Percentiles rank a stretch among this genome's conserved stretches.
These are phyloP conservation scores for Alternaria incomplexa DNA, from an alignment of 2,329 filamentous ascomycete genomes.

Conservation along the genomic window DNA sequence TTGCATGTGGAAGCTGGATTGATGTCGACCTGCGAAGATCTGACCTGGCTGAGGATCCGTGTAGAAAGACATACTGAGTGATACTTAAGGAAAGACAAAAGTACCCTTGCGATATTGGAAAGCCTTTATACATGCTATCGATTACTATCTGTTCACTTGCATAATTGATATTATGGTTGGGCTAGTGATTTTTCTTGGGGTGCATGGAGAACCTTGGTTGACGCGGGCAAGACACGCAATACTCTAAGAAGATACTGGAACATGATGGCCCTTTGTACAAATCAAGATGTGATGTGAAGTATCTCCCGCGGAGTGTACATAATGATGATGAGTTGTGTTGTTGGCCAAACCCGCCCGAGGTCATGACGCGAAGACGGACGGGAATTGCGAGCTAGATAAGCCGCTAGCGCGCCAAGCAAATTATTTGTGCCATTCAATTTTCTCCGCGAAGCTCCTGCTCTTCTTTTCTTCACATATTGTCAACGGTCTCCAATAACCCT, in stretches of 20 bases:
- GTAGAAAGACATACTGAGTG: neutral
- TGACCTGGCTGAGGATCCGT: neutral
- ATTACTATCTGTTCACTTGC: neutral
- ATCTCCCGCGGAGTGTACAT: neutral
- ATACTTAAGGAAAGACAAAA: neutral
- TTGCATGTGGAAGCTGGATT: neutral
- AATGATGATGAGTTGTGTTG: neutral
- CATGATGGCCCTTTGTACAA: neutral
- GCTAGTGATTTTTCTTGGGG: neutral
- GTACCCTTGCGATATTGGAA: neutral
- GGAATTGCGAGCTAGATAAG: neutral
- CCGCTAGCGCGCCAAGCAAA: slow-evolving; percentile 13
- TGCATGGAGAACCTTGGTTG: neutral
- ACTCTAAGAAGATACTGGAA: neutral
- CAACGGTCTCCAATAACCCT: slow-evolving; percentile 34
- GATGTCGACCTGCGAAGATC: neutral
- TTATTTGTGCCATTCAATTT: neutral
- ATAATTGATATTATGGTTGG: neutral
- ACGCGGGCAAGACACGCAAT: neutral
- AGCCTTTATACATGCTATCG: neutral
- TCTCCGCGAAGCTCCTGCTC: slow-evolving; percentile 3
- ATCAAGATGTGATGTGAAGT: neutral
- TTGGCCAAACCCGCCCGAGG: neutral
- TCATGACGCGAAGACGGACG: neutral
- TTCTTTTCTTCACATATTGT: slow-evolving; percentile 40